A percentile compares a stretch with the other conserved stretches of the same genome.
Evolutionary conservation across 495 filamentous ascomycete genomes (phyloP).

Genomic region (Neurospora sp.): DNA sequence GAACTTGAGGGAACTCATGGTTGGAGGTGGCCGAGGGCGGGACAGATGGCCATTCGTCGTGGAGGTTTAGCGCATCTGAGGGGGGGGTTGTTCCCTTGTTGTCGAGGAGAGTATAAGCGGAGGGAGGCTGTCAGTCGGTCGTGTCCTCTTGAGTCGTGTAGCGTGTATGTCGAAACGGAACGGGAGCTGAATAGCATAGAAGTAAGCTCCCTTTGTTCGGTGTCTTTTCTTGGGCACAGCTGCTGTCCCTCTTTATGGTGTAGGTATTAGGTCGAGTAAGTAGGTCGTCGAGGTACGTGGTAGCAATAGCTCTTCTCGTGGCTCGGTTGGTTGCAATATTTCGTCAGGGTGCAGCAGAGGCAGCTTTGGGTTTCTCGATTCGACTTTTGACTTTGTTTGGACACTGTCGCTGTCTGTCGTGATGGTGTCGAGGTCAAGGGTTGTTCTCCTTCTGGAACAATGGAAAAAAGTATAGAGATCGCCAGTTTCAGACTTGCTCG

Average conservation of each 20-base stretch:
- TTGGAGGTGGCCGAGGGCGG: slow-evolving; percentile 27
- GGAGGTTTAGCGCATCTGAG: slow-evolving; percentile 18
- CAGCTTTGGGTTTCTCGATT: neutral
- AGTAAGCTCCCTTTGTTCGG: neutral
- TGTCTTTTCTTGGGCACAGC: neutral
- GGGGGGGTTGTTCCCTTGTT: neutral
- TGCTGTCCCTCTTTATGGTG: too few relatives aligned
- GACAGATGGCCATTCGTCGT: slow-evolving; percentile 31
- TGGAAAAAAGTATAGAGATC: neutral
- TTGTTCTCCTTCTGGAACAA: neutral
- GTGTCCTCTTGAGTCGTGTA: neutral
- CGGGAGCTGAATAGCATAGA: neutral
- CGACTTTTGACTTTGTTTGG: neutral
- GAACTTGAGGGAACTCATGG: slow-evolving; percentile 89
- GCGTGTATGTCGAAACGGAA: neutral
- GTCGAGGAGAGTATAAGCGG: neutral
- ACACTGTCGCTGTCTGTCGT: neutral
- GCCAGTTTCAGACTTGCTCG: neutral
- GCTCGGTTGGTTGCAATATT: neutral
- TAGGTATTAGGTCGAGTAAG: too few relatives aligned
- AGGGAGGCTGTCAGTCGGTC: neutral
- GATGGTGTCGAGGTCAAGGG: neutral
- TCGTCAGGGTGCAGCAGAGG: neutral
- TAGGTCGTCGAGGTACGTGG: neutral
- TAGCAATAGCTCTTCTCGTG: neutral